Percentiles rank a stretch among this genome's conserved stretches.
These are phyloP conservation scores for Oryza nivara DNA, from an alignment of 176 grass and related monocot species.

Conservation along the genomic window DNA sequence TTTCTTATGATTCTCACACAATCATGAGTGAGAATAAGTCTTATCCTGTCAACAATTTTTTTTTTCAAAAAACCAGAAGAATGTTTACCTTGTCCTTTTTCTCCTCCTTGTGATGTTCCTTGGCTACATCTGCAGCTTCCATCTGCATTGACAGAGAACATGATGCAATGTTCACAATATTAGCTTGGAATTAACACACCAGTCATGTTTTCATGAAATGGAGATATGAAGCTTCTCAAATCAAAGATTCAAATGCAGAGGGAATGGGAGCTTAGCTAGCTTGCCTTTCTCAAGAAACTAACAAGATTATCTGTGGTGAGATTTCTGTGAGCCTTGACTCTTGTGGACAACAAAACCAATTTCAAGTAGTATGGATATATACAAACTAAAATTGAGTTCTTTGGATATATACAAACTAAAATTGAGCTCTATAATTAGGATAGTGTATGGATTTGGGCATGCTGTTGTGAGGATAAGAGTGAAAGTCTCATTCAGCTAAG, in stretches of 20 bases:
- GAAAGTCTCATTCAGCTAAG: constrained; percentile 19
- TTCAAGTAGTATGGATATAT: background rate
- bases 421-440: constrained; percentile 40
- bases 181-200: background rate
- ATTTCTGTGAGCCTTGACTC: background rate
- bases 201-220: background rate
- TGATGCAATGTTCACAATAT: background rate
- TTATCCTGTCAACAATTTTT: background rate
- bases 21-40: background rate
- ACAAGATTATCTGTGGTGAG: background rate
- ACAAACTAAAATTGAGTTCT: background rate
- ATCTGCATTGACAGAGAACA: constrained; percentile 35
- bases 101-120: constrained; percentile 17
- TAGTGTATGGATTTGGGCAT: constrained; percentile 11
- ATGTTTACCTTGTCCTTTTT: constrained; percentile 31
- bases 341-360: background rate
- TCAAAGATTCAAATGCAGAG: background rate
- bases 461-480: constrained; percentile 31
- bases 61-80: background rate
- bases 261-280: background rate
- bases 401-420: background rate
- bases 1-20: background rate
- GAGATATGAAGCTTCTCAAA: background rate
- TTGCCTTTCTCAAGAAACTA: constrained; percentile 19
- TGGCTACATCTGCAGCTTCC: constrained; percentile 36